These are phyloP conservation scores for Nectriaceae sp. DNA, from an alignment of 2,329 filamentous ascomycete species.

Conservation along the genomic window DNA sequence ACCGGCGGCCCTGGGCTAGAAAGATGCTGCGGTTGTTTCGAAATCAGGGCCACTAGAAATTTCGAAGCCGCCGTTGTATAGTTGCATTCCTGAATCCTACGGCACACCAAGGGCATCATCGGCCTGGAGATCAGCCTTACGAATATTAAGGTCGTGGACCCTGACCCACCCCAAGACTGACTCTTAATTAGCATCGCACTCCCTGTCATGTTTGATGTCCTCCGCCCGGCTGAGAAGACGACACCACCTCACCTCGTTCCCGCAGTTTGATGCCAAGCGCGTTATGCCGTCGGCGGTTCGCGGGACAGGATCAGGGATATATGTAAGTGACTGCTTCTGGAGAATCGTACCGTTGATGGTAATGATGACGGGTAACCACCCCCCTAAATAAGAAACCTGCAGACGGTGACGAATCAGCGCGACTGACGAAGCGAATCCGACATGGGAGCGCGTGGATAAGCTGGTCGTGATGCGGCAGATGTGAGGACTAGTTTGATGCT, in stretches of 20 bases:
- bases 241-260: background rate
- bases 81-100: too few species aligned
- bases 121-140: slow-evolving; percentile 6
- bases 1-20: too few species aligned
- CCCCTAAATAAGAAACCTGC: too few species aligned
- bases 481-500: background rate
- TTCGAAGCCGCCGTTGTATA: too few species aligned
- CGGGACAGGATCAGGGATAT: background rate
- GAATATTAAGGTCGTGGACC: too few species aligned
- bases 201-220: background rate
- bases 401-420: too few species aligned
- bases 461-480: background rate
- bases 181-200: background rate
- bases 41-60: too few species aligned
- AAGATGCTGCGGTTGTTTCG: too few species aligned
- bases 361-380: background rate
- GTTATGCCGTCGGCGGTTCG: too few species aligned
- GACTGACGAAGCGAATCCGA: background rate
- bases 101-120: too few species aligned
- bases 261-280: too few species aligned
- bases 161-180: too few species aligned
- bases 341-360: background rate
- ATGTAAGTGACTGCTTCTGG: background rate
- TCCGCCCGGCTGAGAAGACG: background rate
- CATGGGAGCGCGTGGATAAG: background rate